These are phyloP conservation scores for Neurospora sp. DNA, from an alignment of 495 filamentous ascomycete species.

Conservation along the genomic window DNA sequence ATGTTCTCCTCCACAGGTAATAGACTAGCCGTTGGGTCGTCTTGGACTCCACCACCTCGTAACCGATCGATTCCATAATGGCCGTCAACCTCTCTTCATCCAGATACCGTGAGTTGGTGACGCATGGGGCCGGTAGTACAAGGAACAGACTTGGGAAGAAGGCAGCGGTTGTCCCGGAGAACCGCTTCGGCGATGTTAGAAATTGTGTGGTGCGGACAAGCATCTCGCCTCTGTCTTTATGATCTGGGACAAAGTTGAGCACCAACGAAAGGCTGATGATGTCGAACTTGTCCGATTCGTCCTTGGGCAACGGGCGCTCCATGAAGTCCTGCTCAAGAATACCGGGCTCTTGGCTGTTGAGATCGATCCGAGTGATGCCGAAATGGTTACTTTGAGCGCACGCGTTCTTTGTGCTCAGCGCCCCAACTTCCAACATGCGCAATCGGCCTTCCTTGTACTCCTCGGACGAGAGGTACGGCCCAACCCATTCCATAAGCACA, in stretches of 20 bases:
- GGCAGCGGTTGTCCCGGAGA: conserved; percentile 13
- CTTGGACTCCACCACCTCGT: conserved; percentile 53
- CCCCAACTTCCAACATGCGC: conserved; percentile 79
- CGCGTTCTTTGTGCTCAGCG: conserved; percentile 73
- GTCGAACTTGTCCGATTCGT: conserved; percentile 61
- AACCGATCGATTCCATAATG: conserved; percentile 75
- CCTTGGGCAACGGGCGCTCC: conserved; percentile 62
- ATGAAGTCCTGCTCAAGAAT: conserved; percentile 93
- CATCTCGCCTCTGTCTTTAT: conserved; percentile 75
- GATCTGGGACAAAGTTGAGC: conserved; percentile 82
- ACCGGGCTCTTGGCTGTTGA: conserved; percentile 70
- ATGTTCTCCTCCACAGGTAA: conserved; percentile 60
- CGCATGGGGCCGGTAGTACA: conserved; percentile 80
- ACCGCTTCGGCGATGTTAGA: conserved; percentile 25
- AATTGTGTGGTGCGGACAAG: conserved; percentile 63
- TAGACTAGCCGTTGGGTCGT: conserved; percentile 76
- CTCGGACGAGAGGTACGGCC: conserved; percentile 21
- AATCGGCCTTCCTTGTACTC: conserved; percentile 30
- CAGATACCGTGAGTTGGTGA: conserved; percentile 87
- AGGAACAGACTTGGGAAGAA: conserved; percentile 75
- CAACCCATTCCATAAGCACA: conserved; percentile 79
- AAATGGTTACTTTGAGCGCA: conserved; percentile 64
- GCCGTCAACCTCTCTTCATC: conserved; percentile 57
- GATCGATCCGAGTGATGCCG: conserved; percentile 76
- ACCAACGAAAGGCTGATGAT: conserved; percentile 90